A percentile compares a stretch with the other conserved stretches of the same genome.
phyloP scores from a whole-genome alignment of 1,284 basidiomycete species.

The Ceratobasidium sp. region DNA sequence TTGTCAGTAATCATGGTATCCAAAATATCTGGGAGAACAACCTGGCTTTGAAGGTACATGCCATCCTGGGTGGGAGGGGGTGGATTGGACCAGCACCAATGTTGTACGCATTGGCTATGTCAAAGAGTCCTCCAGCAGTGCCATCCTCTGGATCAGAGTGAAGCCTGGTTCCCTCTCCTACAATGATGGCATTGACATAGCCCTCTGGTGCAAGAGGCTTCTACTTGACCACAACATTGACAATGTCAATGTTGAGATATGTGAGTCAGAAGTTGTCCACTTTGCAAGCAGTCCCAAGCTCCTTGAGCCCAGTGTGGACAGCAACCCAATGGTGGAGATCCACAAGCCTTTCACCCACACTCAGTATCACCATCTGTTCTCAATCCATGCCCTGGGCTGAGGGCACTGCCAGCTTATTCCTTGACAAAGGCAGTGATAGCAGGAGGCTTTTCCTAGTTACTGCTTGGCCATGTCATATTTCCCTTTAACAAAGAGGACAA shows the following conservation, averaged over 20 bases:
- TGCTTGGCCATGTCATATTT: conserved; percentile 52
- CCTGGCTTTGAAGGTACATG: conserved; percentile 48
- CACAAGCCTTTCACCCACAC: conserved; percentile 50
- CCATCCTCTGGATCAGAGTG: conserved; percentile 53
- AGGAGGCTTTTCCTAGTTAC: conserved; percentile 53
- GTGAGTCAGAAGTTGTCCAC: not conserved
- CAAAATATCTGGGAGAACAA: conserved; percentile 50
- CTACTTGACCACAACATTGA: conserved; percentile 50
- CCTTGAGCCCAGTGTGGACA: conserved; percentile 42
- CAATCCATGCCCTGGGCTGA: conserved; percentile 50
- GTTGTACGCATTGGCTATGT: conserved; percentile 51
- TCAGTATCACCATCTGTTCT: conserved; percentile 56
- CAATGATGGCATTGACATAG: conserved; percentile 51
- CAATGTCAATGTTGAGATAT: conserved; percentile 45
- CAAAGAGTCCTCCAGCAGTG: conserved; percentile 4
- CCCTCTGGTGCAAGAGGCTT: conserved; percentile 50
- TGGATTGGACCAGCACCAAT: conserved; percentile 52
- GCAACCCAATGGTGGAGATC: conserved; percentile 55
- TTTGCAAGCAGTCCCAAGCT: not conserved
- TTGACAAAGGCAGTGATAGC: conserved; percentile 53
- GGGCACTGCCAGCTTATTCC: conserved; percentile 52
- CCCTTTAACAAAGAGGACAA: conserved; percentile 37
- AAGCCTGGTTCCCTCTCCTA: conserved; percentile 51
- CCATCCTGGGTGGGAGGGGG: conserved; percentile 48
- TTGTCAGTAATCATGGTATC: conserved; percentile 50